phyloP scores from a whole-genome alignment of 495 filamentous ascomycete species.

The Penicillium dipodomyicola region DNA sequence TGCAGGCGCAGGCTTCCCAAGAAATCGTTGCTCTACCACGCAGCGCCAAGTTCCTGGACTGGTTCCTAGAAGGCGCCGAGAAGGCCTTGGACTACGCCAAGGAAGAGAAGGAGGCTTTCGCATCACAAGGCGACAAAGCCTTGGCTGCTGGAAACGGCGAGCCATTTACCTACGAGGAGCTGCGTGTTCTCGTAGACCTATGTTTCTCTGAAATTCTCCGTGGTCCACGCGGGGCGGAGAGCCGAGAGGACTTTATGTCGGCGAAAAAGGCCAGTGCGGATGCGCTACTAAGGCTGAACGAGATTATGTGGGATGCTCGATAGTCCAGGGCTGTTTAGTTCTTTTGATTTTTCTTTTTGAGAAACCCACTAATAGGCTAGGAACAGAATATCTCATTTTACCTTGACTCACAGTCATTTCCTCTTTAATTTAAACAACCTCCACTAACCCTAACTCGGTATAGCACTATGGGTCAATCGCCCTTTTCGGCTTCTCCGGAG shows the following conservation, averaged over 20 bases:
- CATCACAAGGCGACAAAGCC: constrained; percentile 35
- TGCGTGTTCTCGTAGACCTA: constrained; percentile 79
- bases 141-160: constrained; percentile 41
- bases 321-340: constrained; percentile 18
- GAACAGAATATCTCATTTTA: constrained; percentile 4
- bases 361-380: neutral
- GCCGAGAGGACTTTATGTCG: constrained; percentile 68
- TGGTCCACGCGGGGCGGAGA: constrained; percentile 55
- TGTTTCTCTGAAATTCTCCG: constrained; percentile 77
- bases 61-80: constrained; percentile 77
- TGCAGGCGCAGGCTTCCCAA: constrained; percentile 11
- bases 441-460: constrained; percentile 17
- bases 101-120: constrained; percentile 48
- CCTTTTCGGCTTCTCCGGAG: constrained; percentile 22
- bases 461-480: constrained; percentile 10
- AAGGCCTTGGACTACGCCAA: constrained; percentile 63
- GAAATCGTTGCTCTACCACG: constrained; percentile 64
- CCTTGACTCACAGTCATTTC: neutral
- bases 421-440: constrained; percentile 20
- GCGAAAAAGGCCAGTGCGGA: constrained; percentile 76
- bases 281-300: constrained; percentile 69
- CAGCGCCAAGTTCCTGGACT: constrained; percentile 71
- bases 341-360: neutral
- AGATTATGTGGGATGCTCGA: constrained; percentile 69
- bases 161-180: constrained; percentile 75